phyloP scores from a whole-genome alignment of 2,329 filamentous ascomycete species.

The Ilyonectria destructans region DNA sequence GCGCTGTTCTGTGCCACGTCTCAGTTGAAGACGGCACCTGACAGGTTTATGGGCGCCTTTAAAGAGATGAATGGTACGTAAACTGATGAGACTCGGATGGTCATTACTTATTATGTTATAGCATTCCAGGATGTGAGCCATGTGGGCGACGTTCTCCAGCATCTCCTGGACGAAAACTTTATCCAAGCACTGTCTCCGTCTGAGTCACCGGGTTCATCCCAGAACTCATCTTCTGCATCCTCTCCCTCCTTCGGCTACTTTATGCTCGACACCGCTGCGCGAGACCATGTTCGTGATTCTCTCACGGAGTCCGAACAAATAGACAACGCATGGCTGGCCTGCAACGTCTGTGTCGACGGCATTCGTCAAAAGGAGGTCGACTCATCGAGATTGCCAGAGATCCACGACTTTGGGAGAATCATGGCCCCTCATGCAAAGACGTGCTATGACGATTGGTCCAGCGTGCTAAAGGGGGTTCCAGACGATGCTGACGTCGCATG shows the following conservation, averaged over 20 bases:
- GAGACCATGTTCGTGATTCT: slow-evolving; percentile 26
- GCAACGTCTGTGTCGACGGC: slow-evolving; percentile 25
- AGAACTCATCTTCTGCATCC: slow-evolving; percentile 18
- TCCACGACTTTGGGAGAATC: slow-evolving; percentile 31
- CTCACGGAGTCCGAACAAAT: slow-evolving; percentile 23
- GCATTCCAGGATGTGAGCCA: slow-evolving; percentile 27
- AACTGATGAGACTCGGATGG: too few relatives aligned
- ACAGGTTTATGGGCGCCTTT: slow-evolving; percentile 22
- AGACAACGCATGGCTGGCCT: slow-evolving; percentile 29
- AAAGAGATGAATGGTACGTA: slow-evolving; percentile 27
- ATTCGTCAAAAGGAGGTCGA: slow-evolving; percentile 30
- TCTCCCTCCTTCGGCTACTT: slow-evolving; percentile 25
- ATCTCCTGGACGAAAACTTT: slow-evolving; percentile 25
- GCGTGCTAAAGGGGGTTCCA: slow-evolving; percentile 14
- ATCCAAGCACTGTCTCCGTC: slow-evolving; percentile 19
- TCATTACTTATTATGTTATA: slow-evolving; percentile 1
- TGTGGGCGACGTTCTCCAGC: slow-evolving; percentile 29
- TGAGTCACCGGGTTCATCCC: slow-evolving; percentile 26
- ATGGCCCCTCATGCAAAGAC: slow-evolving; percentile 32
- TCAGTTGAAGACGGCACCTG: slow-evolving; percentile 22
- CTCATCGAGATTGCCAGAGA: slow-evolving; percentile 24
- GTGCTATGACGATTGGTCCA: slow-evolving; percentile 28
- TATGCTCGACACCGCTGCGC: slow-evolving; percentile 22
- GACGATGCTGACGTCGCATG: slow-evolving; percentile 27
- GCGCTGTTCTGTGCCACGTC: slow-evolving; percentile 26